Base-by-base conservation (phyloP, 495 filamentous ascomycete genomes). In the Sporormia fimetaria region DNA sequence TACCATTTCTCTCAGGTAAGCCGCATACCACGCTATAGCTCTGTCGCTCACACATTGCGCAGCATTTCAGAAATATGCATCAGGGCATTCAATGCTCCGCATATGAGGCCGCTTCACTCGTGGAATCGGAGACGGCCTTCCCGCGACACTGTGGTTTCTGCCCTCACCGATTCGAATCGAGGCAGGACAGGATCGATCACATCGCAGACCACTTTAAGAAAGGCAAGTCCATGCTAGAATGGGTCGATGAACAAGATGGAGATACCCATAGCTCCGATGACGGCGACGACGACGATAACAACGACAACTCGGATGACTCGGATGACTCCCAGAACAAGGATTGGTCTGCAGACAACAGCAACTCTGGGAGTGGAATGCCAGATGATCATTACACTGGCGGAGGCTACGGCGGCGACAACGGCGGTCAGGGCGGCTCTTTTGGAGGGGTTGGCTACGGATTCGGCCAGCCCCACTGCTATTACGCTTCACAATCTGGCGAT, bases 21-120 rank as follows among this genome's bases (percentile, higher is more conserved):
- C 32, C 21, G 1, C 4, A 3, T 22, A 3, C n/a, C 21, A 17
- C 18, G 17, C 29, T 8, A 15, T n/a, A 32, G 14, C 27, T 24
- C 9, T 2, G 7, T 15, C 18, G n/a, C 32, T 14, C 1, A 40
- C 37, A 42, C 39, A 15, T 6, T 8, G 20, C 11, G 28, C 36
- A 54, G 40, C 51, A 54, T 21, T 54, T 54, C 41, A 40, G 40
- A 11, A 54, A 54, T 26, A 49, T 54, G n/a, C 51, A 54, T 23
- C 45, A 44, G 5, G 42, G 34, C 10, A 18, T 49, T 6, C 29
- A 44, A 25, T 23, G 25, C 16, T 36, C 23, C 5, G 45, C 49
- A 21, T 49, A 45, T 32, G 51, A 54, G 33, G 34, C 37, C 1
- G 41, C 29, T 7, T 42, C 36, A 14, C 21, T 40, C 2, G 51